Evolutionary conservation across 148 eudicot species (phyloP).

Genomic region (Rhododendron williamsianum): DNA sequence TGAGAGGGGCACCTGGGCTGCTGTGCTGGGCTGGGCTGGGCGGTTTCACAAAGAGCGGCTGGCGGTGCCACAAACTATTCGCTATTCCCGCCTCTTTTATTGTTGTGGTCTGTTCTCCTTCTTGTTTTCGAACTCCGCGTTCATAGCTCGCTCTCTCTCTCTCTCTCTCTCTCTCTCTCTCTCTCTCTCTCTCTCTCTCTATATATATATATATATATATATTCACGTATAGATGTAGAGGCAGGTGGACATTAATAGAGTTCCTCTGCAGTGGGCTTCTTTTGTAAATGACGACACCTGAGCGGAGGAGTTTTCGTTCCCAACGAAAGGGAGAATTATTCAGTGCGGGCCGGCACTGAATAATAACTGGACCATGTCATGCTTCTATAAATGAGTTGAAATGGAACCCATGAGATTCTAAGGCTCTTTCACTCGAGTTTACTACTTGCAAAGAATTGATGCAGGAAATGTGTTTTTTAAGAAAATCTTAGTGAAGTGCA

Average conservation of each 20-base stretch:
- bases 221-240: neutral
- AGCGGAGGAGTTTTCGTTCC: neutral
- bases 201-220: no score
- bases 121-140: neutral
- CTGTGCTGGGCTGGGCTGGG: neutral
- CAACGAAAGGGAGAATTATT: neutral
- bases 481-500: no score
- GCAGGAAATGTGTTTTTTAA: no score
- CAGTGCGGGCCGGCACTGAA: neutral
- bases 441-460: no score
- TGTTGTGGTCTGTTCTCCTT: neutral
- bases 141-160: neutral
- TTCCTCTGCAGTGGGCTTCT: neutral
- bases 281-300: neutral
- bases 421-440: no score
- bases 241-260: neutral
- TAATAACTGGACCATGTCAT: no score
- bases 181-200: no score
- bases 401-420: no score
- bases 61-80: neutral
- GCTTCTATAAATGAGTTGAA: no score
- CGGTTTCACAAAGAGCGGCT: neutral
- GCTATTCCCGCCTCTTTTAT: neutral
- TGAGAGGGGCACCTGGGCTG: slow-evolving; percentile 3
- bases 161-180: neutral